A percentile compares a stretch with the other conserved stretches of the same genome.
phyloP scores from a whole-genome alignment of 352 stramenopile species.

The Aphanomyces cochlioides region DNA sequence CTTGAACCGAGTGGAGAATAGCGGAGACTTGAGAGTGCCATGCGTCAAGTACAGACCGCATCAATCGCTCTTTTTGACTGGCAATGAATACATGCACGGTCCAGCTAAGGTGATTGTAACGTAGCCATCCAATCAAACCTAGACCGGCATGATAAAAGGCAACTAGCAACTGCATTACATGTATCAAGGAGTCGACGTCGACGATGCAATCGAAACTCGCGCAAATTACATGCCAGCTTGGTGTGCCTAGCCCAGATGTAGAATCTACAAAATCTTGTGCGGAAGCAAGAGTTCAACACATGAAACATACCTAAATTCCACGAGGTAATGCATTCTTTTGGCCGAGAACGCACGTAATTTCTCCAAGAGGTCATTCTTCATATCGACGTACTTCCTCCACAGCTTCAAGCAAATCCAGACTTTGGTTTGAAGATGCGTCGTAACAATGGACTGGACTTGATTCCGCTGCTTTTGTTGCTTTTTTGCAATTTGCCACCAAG shows the following conservation, averaged over 20 bases:
- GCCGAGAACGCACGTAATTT: background rate
- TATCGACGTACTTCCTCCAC: background rate
- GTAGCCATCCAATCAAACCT: too few relatives aligned
- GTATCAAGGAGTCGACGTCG: background rate
- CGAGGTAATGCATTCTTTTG: background rate
- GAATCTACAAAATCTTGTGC: background rate
- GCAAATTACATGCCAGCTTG: background rate
- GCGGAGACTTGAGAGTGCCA: background rate
- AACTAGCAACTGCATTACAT: background rate
- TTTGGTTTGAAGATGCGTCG: background rate
- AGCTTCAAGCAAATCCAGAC: too few relatives aligned
- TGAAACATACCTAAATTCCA: background rate
- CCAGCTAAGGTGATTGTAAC: too few relatives aligned
- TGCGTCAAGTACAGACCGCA: background rate
- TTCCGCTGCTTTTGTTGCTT: too few relatives aligned
- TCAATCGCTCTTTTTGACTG: background rate
- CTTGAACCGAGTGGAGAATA: background rate
- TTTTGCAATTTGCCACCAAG: too few relatives aligned
- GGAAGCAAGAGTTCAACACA: background rate
- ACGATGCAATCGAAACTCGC: background rate
- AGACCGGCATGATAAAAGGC: background rate
- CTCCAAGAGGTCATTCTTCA: background rate
- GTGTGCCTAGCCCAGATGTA: background rate
- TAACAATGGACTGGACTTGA: background rate
- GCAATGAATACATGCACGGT: background rate